A percentile compares a stretch with the other conserved stretches of the same genome.
Conservation (phyloP, 2,329 filamentous ascomycete species). For the Didymella segeticola region DNA sequence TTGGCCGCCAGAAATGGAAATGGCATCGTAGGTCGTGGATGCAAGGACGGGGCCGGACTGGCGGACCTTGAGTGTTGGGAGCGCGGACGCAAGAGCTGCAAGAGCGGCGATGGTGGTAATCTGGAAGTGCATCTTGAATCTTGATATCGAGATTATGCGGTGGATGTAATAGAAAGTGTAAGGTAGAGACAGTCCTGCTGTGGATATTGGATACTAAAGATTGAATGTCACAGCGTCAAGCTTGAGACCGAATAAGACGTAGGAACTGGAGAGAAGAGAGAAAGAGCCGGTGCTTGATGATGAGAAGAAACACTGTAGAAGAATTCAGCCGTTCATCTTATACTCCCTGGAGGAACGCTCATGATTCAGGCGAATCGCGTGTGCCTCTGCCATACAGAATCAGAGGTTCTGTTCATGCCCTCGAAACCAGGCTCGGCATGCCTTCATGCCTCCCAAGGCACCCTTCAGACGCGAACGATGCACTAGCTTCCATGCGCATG, state of each 20-base stretch:
- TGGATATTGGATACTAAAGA: conserved; percentile 13
- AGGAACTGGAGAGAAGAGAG: conserved; percentile 5
- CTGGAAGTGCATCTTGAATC: conserved; percentile 41
- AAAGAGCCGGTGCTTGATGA: conserved; percentile 23
- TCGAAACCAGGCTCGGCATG: conserved; percentile 7
- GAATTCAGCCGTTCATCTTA: conserved; percentile 9
- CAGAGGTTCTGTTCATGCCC: not conserved
- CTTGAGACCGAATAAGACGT: conserved; percentile 22
- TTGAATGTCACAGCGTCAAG: conserved; percentile 39
- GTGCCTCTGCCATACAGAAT: not conserved
- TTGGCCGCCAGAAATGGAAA: conserved; percentile 60
- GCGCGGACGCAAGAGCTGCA: conserved; percentile 33
- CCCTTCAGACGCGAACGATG: conserved; percentile 16
- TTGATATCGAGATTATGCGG: not conserved
- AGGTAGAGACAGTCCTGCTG: conserved; percentile 38
- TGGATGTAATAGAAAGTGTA: not conserved
- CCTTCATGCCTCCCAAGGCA: conserved; percentile 11
- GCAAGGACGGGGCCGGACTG: conserved; percentile 35
- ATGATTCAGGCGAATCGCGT: not conserved
- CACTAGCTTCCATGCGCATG: conserved; percentile 18
- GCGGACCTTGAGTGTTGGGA: conserved; percentile 30
- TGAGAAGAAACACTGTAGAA: conserved; percentile 22
- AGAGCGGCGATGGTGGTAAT: conserved; percentile 36
- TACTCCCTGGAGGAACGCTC: not conserved
- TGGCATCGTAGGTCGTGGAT: conserved; percentile 46